phyloP scores from a whole-genome alignment of 306 rosid species.

The Cicer yamashitae region DNA sequence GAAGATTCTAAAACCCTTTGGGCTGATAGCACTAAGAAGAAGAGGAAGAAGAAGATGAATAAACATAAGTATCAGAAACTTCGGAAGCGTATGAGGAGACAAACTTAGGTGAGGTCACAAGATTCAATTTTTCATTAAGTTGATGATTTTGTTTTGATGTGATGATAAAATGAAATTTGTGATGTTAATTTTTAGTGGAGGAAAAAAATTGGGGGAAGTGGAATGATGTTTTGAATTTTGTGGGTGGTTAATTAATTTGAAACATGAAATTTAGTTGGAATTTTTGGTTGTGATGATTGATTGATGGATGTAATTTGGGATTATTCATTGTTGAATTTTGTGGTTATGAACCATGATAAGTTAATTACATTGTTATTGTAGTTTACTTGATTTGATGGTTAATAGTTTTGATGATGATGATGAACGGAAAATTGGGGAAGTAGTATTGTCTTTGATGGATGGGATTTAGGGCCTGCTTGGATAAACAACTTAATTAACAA shows the following conservation, averaged over 20 bases:
- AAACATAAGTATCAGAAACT: slow-evolving; percentile 80
- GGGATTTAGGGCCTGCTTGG: neutral
- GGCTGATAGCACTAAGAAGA: slow-evolving; percentile 93
- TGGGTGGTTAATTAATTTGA: slow-evolving; percentile 32
- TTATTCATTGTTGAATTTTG: slow-evolving; percentile 19
- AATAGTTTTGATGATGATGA: neutral
- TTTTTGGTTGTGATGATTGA: neutral
- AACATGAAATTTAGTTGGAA: neutral
- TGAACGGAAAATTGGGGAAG: neutral
- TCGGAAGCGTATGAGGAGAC: slow-evolving; percentile 71
- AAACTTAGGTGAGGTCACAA: slow-evolving; percentile 56
- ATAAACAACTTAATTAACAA: too few species aligned
- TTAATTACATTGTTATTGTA: slow-evolving; percentile 11
- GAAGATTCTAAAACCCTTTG: slow-evolving; percentile 61
- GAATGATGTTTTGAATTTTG: slow-evolving; percentile 10
- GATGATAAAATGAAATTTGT: slow-evolving; percentile 11
- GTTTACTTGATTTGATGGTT: slow-evolving; percentile 2
- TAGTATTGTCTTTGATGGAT: slow-evolving; percentile 13
- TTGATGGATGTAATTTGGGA: slow-evolving; percentile 8
- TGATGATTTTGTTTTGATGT: neutral
- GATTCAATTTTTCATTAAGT: neutral
- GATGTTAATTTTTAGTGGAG: neutral
- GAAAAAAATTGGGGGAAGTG: neutral
- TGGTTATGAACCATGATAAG: neutral
- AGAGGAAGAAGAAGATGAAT: slow-evolving; percentile 84